Conservation (phyloP, 352 stramenopile species). For the Elongisporangium senticosum region DNA sequence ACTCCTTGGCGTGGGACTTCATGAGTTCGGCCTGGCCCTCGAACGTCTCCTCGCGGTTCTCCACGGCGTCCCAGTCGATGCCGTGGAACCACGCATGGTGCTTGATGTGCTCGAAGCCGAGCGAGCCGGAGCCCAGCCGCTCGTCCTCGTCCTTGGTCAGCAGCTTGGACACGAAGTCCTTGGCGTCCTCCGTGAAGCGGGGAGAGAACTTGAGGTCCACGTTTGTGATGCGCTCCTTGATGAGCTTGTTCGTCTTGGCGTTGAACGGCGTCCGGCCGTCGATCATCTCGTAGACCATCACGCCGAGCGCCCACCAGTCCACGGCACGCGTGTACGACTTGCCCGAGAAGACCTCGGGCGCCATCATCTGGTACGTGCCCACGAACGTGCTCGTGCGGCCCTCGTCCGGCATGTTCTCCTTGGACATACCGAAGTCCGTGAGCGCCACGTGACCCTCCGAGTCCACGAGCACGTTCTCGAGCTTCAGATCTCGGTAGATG, state of each 20-base stretch:
- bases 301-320: constrained; percentile 86
- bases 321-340: constrained; percentile 86
- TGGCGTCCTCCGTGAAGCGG: constrained; percentile 75
- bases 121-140: constrained; percentile 89
- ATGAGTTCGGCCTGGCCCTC: constrained; percentile 70
- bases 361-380: constrained; percentile 92
- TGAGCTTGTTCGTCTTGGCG: constrained; percentile 80
- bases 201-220: constrained; percentile 80
- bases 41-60: constrained; percentile 49
- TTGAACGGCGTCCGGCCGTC: constrained; percentile 84
- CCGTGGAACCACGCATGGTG: constrained; percentile 82
- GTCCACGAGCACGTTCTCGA: constrained; percentile 98
- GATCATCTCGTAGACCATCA: constrained; percentile 90
- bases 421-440: constrained; percentile 99
- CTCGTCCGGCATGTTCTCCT: constrained; percentile 93
- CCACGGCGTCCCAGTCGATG: constrained; percentile 83
- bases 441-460: constrained; percentile 94
- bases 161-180: constrained; percentile 83
- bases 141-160: constrained; percentile 92
- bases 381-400: constrained; percentile 86
- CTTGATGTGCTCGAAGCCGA: constrained; percentile 86
- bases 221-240: constrained; percentile 81
- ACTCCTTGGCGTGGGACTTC: constrained; percentile 80
- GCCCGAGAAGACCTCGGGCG: constrained; percentile 84
- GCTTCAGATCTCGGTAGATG: constrained; percentile 98